These are phyloP conservation scores for Pulveroboletus sp. DNA, from an alignment of 768 basidiomycete species.

Conservation along the genomic window DNA sequence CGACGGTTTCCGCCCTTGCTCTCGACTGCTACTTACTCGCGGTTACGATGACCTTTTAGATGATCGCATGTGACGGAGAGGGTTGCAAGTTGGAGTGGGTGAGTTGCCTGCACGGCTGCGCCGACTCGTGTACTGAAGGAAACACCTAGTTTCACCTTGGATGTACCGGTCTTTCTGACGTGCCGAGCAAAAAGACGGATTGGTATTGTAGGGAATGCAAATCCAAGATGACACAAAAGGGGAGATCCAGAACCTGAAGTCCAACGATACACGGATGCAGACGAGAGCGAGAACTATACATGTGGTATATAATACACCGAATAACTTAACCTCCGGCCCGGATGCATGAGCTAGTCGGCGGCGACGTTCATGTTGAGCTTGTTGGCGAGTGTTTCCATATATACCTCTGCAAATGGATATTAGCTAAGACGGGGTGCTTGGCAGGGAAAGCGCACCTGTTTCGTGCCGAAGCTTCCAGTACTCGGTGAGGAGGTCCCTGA, in stretches of 20 bases:
- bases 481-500: slow-evolving; percentile 77
- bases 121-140: neutral
- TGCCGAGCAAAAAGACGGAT: slow-evolving; percentile 51
- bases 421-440: neutral
- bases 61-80: slow-evolving; percentile 82
- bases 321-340: slow-evolving; percentile 11
- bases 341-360: slow-evolving; percentile 16
- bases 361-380: slow-evolving; percentile 61
- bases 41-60: slow-evolving; percentile 39
- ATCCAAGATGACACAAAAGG: slow-evolving; percentile 33
- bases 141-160: slow-evolving; percentile 61
- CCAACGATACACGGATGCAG: neutral
- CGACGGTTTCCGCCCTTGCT: slow-evolving; percentile 7
- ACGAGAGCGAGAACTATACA: slow-evolving; percentile 7
- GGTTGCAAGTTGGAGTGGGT: slow-evolving; percentile 83
- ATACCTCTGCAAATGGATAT: slow-evolving; percentile 52
- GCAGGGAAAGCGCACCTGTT: slow-evolving; percentile 47
- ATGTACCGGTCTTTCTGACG: slow-evolving; percentile 57
- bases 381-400: slow-evolving; percentile 83
- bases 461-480: slow-evolving; percentile 80
- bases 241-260: slow-evolving; percentile 29
- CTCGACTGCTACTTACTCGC: neutral
- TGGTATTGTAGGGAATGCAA: slow-evolving; percentile 75
- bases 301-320: slow-evolving; percentile 14
- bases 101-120: slow-evolving; percentile 28